phyloP scores from a whole-genome alignment of 1,139 yeast species.

The Yamadazyma trypodendri region DNA sequence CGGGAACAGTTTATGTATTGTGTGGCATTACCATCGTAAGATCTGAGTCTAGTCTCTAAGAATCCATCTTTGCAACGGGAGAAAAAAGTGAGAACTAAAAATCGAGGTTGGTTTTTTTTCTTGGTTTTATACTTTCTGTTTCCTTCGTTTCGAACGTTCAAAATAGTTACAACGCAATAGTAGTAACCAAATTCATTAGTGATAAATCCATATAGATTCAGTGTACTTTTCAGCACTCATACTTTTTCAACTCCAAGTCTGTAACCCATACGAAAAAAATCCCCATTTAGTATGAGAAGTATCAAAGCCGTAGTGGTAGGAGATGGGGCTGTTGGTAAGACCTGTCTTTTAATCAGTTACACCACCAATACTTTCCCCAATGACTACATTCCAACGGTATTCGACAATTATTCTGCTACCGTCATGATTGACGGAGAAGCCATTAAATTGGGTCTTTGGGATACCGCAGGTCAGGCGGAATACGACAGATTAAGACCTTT shows the following conservation, averaged over 20 bases:
- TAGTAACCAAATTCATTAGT: not conserved
- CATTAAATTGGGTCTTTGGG: constrained; percentile 87
- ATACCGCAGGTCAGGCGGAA: constrained; percentile 97
- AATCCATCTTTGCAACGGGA: not conserved
- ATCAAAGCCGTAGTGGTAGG: constrained; percentile 96
- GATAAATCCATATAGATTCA: no score
- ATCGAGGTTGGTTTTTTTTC: not conserved
- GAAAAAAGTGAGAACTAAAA: not conserved
- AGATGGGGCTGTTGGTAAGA: constrained; percentile 96
- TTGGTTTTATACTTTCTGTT: not conserved
- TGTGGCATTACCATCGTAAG: no score
- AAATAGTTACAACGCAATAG: not conserved
- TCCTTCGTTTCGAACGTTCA: no score
- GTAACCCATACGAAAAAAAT: no score
- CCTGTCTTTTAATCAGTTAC: constrained; percentile 83
- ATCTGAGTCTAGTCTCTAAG: no score
- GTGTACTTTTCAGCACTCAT: no score
- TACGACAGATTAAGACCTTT: constrained; percentile 89
- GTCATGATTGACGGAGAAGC: constrained; percentile 82
- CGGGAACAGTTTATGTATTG: no score
- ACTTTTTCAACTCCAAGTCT: no score
- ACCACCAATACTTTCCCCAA: constrained; percentile 94
- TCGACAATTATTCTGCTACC: constrained; percentile 86
- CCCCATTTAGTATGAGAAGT: constrained; percentile 62
- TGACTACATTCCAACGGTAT: constrained; percentile 93